These are phyloP conservation scores for Phytopythium sindhum DNA, from an alignment of 352 stramenopile species.

Conservation along the genomic window DNA sequence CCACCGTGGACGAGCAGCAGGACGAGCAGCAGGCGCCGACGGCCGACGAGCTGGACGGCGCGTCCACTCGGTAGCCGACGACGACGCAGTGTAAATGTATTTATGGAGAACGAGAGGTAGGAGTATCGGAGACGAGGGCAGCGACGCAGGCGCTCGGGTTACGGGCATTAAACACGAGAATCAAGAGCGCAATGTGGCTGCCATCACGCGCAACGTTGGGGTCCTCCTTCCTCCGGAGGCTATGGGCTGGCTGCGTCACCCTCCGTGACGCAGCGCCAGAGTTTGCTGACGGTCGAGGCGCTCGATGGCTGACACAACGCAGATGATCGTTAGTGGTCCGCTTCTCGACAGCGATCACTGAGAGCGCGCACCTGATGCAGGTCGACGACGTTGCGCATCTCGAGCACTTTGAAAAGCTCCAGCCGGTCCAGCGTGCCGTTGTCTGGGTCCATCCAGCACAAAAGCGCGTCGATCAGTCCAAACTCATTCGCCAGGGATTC, in stretches of 20 bases:
- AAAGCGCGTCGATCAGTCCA: neutral
- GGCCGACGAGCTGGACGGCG: neutral
- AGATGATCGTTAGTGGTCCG: neutral
- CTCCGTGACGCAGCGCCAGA: constrained; percentile 25
- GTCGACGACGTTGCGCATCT: constrained; percentile 56
- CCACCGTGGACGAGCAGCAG: constrained; percentile 18
- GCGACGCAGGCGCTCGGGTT: neutral
- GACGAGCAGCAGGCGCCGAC: constrained; percentile 2
- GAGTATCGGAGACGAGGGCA: neutral
- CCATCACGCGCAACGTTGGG: neutral
- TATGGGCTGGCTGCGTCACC: constrained; percentile 1
- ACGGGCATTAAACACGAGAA: neutral
- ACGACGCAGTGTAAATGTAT: neutral
- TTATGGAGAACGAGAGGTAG: neutral
- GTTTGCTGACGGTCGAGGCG: constrained; percentile 12
- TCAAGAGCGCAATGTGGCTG: neutral
- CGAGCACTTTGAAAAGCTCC: constrained; percentile 66
- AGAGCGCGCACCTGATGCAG: constrained; percentile 32
- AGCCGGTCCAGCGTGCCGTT: constrained; percentile 65
- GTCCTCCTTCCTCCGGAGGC: neutral
- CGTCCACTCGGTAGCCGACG: neutral
- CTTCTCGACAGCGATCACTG: neutral
- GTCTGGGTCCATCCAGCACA: constrained; percentile 19
- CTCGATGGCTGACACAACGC: neutral
- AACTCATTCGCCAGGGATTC: too few relatives aligned